Evolutionary conservation across 257 asterid species (phyloP).

Genomic region (Fraxinus cuspidata): DNA sequence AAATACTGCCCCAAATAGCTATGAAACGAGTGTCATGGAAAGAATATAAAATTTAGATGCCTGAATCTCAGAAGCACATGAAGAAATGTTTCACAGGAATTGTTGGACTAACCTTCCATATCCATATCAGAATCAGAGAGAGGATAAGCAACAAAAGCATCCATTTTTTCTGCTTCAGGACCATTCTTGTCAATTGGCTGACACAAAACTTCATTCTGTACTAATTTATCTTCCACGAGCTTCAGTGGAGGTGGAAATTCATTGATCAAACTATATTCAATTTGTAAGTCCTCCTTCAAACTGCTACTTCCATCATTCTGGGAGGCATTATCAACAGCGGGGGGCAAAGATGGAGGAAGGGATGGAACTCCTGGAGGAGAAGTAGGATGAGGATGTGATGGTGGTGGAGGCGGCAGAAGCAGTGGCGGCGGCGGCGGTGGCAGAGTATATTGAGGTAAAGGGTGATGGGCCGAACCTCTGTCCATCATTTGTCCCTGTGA

Average conservation of each 20-base stretch:
- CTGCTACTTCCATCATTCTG: conserved; percentile 30
- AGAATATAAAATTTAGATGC: conserved; percentile 16
- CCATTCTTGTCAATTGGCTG: conserved; percentile 40
- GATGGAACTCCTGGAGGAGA: conserved; percentile 60
- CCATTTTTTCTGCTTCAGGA: conserved; percentile 4
- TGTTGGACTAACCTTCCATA: conserved; percentile 76
- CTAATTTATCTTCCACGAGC: conserved; percentile 33
- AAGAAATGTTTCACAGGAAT: conserved; percentile 16
- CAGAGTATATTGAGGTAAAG: conserved; percentile 35
- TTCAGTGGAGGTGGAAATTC: conserved; percentile 32
- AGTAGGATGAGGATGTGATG: conserved; percentile 44
- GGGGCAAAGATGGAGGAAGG: conserved; percentile 56
- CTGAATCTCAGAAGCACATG: conserved; percentile 22
- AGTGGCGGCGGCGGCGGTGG: conserved; percentile 22
- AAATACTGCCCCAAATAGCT: conserved; percentile 3
- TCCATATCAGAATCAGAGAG: conserved; percentile 84
- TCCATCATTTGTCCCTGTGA: conserved; percentile 43
- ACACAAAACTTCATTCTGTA: conserved; percentile 31
- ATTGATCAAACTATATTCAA: conserved; percentile 29
- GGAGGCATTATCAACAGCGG: conserved; percentile 24
- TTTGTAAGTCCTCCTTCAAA: conserved; percentile 21
- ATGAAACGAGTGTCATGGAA: conserved; percentile 14
- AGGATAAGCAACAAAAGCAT: conserved; percentile 30
- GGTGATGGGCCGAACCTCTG: conserved; percentile 45
- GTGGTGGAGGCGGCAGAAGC: conserved; percentile 23